phyloP scores from a whole-genome alignment of 805 yeast species.

The Pichia membranifaciens region DNA sequence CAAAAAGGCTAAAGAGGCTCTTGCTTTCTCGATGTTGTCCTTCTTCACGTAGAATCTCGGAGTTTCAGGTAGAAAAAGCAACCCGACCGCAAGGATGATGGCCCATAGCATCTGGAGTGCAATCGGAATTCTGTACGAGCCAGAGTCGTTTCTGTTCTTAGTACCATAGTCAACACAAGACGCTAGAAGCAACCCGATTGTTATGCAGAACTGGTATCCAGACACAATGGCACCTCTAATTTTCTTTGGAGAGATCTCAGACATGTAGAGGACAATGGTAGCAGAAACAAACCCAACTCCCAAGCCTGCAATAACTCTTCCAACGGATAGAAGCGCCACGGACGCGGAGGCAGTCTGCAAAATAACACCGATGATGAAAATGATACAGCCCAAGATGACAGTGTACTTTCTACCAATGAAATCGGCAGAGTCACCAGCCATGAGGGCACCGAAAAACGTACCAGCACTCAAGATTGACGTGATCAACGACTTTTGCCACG shows the following conservation, averaged over 20 bases:
- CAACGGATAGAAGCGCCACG: conserved; percentile 49
- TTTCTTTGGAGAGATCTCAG: conserved; percentile 73
- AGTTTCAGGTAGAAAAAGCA: conserved; percentile 65
- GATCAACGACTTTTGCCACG: conserved; percentile 39
- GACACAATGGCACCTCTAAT: conserved; percentile 74
- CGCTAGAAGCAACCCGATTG: conserved; percentile 69
- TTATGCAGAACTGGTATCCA: conserved; percentile 58
- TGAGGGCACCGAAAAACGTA: conserved; percentile 61
- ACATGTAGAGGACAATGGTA: conserved; percentile 70
- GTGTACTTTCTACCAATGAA: conserved; percentile 44
- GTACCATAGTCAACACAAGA: conserved; percentile 68
- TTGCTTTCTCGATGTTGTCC: conserved; percentile 52
- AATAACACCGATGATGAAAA: conserved; percentile 44
- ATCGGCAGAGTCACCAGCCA: conserved; percentile 50
- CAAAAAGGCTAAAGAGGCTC: conserved; percentile 46
- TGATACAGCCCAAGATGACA: conserved; percentile 37
- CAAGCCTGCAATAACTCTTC: conserved; percentile 67
- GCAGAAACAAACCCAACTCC: conserved; percentile 78
- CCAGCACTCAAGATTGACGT: conserved; percentile 74
- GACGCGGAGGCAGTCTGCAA: conserved; percentile 43
- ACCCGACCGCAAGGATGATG: conserved; percentile 52
- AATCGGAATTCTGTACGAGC: conserved; percentile 69
- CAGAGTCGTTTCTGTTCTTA: conserved; percentile 43
- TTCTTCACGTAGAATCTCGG: conserved; percentile 66
- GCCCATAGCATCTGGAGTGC: conserved; percentile 71